Evolutionary conservation across 805 yeast species (phyloP), one percentile per base, ranked within the genome.

Genomic region (Candida ovalis): DNA sequence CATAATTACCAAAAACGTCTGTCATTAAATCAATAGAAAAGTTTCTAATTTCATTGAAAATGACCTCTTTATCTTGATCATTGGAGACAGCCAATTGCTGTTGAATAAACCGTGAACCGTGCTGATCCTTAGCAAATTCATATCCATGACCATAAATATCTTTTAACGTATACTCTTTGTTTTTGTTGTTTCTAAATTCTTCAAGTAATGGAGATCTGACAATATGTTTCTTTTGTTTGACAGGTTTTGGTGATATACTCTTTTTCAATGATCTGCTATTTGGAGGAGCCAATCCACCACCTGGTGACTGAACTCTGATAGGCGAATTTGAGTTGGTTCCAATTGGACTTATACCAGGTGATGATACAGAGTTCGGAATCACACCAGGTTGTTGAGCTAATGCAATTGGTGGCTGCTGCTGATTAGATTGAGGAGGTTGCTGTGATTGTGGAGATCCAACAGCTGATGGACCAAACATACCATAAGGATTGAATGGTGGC

Each of bases 1-100:
- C 97, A 63, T 94, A 94, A 67, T 94, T 94, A 49, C 99, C 99
- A 69, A 94, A 94, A 8, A 94, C 99, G 71, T 94, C 99, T 17
- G 95, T 89, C 85, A 91, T 87, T 52, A 94, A 72, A 47, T 85
- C 90, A 47, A 84, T 74, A 3, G 91, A 78, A 52, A 81, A 78
- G 22, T 81, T 84, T 59, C 90, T 73, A 33, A 94, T 82, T 67
- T 91, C 97, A 53, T 83, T 83, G 70, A 92, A 91, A 18, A 94
- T 80, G 17, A 78, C 81, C 59, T 86, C 95, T 58, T 84, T 86
- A 46, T 76, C 82, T 59, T 88, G 92, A n/a, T 71, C 71, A 8
- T 76, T 54, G 0, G 95, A 83, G 7, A 66, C 67, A 13, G 82
- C 85, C 42, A 92, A 72, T 60, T 86, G 85, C 59, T 91, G 96